Evolutionary conservation across 202 grass and related monocot species (phyloP), one percentile per base, ranked within the genome.

Genomic region (Brachypodium distachyon): DNA sequence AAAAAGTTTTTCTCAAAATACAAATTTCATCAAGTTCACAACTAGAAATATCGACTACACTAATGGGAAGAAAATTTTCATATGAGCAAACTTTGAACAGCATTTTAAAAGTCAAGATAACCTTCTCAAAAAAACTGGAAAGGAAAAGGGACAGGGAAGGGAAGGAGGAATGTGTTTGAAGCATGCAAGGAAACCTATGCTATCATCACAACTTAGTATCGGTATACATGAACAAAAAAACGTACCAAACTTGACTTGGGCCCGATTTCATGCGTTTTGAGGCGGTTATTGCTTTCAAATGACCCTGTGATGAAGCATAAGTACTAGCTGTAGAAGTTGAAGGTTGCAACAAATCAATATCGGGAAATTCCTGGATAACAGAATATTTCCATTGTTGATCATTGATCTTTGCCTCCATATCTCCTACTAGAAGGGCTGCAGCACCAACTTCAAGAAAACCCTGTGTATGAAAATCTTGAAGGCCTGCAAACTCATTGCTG

Each of bases 211-310:
- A 83, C n/a, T 3, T 68, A 46, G 6, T 21, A 73, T n/a, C 32
- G 22, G 26, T 57, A 75, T 7, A 31, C 64, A 60, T 21, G 25
- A 79, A 78, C 47, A 58, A 49, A 64, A 69, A 64, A 14, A 28
- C 87, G 43, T 98, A 94, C 96, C 96, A 98, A 78, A 98, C 87
- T 92, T 95, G 89, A 74, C 90, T 87, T 67, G 96, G 96, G 12
- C 77, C 91, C 17, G 85, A 82, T 88, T 86, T 98, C 89, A 95
- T 78, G 67, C 96, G 91, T 84, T 98, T 98, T 33, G 87, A 92
- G 49, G 96, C 96, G 72, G 96, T 98, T 88, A 98, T 89, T 44
- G 91, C 96, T 86, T 98, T 98, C 79, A 98, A 81, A 81, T 98
- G 91, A 79, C 89, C 90, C 78, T 86, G 77, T 3, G 87, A 86